Evolutionary conservation across 2,329 filamentous ascomycete genomes (phyloP).

Genomic region (Trichoderma endophyticum): DNA sequence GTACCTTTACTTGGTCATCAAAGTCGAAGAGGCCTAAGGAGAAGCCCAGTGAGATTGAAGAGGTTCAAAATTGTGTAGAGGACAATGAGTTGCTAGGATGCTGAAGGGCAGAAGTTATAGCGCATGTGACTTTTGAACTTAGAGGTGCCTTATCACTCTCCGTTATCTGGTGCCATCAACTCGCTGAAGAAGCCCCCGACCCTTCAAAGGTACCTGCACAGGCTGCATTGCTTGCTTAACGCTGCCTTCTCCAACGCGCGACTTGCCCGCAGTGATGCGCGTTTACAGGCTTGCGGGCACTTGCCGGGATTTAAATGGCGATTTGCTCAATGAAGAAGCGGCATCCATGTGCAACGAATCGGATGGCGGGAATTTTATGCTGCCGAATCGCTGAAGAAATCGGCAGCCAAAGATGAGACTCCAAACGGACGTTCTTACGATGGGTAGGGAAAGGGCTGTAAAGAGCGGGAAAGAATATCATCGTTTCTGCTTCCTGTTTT

Average conservation of each 20-base stretch:
- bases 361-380: not conserved
- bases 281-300: not conserved
- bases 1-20: not conserved
- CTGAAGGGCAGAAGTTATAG: not conserved
- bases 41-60: not conserved
- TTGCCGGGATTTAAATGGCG: not conserved
- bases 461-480: not conserved
- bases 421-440: not conserved
- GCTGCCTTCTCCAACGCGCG: not conserved
- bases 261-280: conserved; percentile 1
- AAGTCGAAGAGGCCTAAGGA: too few species aligned
- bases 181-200: not conserved
- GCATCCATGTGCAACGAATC: not conserved
- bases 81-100: not conserved
- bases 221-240: too few species aligned
- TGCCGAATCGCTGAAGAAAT: not conserved
- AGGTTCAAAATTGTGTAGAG: not conserved
- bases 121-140: not conserved
- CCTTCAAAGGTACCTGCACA: too few species aligned
- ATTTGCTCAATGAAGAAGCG: not conserved
- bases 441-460: not conserved
- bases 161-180: not conserved
- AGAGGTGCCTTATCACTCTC: not conserved
- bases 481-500: not conserved
- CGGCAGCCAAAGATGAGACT: not conserved